Evolutionary conservation across 805 yeast species (phyloP), one percentile per base, ranked within the genome.

Genomic region (Lachancea lanzarotensis): DNA sequence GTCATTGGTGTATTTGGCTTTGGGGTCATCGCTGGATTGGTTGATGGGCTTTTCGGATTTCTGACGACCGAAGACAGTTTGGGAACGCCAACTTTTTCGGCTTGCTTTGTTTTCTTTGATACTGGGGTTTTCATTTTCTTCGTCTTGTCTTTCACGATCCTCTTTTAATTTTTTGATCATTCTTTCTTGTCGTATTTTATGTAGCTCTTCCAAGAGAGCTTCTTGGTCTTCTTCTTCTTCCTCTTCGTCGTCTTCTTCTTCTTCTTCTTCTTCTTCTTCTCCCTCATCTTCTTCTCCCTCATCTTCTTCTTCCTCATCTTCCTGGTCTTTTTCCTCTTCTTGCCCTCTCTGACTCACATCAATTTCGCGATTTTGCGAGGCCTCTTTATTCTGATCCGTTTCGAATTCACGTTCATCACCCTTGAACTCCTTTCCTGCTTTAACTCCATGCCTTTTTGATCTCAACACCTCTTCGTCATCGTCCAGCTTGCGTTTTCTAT

Each of bases 141-240:
- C 50, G 3, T 50, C 47, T 13, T 47, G 42, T 29, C 49, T 49
- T 29, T 59, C 60, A 25, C 60, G 59, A 33, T 66, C 62, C 38
- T 59, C 52, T 20, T 56, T 47, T 38, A 48, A 45, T 41, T 49
- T 55, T 20, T 54, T 54, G 29, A 54, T 54, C 45, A 62, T 62
- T 35, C 63, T 56, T 49, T 68, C 73, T 38, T 56, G 54, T 43
- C 65, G 67, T 25, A 73, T 56, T 45, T 66, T 66, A 33, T 63
- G 67, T 30, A 72, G 53, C 46, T 74, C 76, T 45, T 54, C 50
- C 25, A 71, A 35, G 3, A 73, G 56, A n/a, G 63, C 79, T n/a
- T 63, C 75, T 29, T 68, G 72, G 12, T 68, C 68, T 9, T 52
- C 61, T 7, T 55, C 57, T 15, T 51, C 56, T 6, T 52, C 60